Percentiles rank a stretch among this genome's conserved stretches.
Evolutionary conservation across 2,329 filamentous ascomycete genomes (phyloP).

Genomic region (Colletotrichum somersetense): DNA sequence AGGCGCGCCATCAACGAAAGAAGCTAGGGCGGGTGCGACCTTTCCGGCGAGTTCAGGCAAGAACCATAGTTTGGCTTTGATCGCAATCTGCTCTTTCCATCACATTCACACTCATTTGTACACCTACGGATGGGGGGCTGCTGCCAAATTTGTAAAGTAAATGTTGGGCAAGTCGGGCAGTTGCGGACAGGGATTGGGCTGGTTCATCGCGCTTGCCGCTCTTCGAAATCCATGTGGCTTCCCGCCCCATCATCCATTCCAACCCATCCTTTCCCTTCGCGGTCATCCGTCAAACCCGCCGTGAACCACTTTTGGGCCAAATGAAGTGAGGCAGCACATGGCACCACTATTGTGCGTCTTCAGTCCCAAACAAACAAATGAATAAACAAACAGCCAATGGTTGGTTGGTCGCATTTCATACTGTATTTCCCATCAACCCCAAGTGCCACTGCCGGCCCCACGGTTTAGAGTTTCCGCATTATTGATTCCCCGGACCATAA

Average conservation of each 20-base stretch:
- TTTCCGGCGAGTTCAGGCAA: conserved; percentile 25
- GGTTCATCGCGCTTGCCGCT: neutral
- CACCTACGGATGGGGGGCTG: too few relatives aligned
- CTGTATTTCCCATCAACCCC: conserved; percentile 4
- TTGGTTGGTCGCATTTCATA: neutral
- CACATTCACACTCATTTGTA: neutral
- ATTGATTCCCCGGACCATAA: conserved; percentile 20
- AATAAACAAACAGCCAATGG: conserved; percentile 10
- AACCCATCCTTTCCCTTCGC: neutral
- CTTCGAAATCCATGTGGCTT: conserved; percentile 26
- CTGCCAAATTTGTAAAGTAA: too few relatives aligned
- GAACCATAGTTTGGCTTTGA: conserved; percentile 22
- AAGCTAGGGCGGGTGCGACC: conserved; percentile 30
- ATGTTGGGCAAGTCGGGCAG: neutral
- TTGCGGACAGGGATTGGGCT: neutral
- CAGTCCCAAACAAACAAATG: neutral
- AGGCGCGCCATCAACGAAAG: conserved; percentile 21
- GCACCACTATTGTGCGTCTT: conserved; percentile 8
- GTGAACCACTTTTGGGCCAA: neutral
- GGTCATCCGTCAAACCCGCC: neutral
- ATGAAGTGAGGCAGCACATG: neutral
- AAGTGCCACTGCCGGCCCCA: conserved; percentile 13
- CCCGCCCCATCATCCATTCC: conserved; percentile 25
- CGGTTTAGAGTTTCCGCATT: conserved; percentile 31
- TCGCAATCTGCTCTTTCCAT: conserved; percentile 9